Evolutionary conservation across 768 basidiomycete species (phyloP).

Genomic region (Tephrocybe sp.): DNA sequence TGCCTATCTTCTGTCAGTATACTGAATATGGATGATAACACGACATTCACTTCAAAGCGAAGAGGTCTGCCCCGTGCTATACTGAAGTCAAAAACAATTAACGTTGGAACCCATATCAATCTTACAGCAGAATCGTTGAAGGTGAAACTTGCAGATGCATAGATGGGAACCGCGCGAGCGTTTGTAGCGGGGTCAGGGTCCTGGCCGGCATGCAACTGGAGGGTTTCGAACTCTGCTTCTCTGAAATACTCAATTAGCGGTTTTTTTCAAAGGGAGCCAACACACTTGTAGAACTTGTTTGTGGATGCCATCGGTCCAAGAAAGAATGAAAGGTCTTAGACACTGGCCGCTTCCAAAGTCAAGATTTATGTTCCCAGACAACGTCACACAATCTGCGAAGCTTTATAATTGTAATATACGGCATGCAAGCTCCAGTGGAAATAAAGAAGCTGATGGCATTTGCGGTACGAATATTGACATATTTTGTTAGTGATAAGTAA

Average conservation of each 20-base stretch:
- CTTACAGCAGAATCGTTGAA: neutral
- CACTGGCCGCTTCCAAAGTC: neutral
- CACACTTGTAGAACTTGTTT: slow-evolving; percentile 9
- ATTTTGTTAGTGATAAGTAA: too few relatives aligned
- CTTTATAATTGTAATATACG: too few relatives aligned
- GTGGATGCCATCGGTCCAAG: neutral
- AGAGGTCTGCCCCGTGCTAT: slow-evolving; percentile 3
- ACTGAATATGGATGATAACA: neutral
- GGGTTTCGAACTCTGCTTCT: slow-evolving; percentile 73
- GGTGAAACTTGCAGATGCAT: slow-evolving; percentile 62
- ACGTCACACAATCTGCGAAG: too few relatives aligned
- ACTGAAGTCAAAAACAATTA: slow-evolving; percentile 41
- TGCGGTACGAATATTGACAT: too few relatives aligned
- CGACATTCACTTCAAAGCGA: neutral
- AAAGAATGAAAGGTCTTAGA: neutral
- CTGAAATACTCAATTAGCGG: slow-evolving; percentile 13
- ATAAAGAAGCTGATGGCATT: too few relatives aligned
- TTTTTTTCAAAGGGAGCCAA: neutral
- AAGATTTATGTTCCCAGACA: too few relatives aligned
- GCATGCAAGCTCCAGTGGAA: too few relatives aligned
- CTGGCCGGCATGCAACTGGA: slow-evolving; percentile 79
- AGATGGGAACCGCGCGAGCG: slow-evolving; percentile 77
- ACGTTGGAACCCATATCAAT: slow-evolving; percentile 40
- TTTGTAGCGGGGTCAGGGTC: slow-evolving; percentile 59
- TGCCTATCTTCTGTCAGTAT: neutral